These are phyloP conservation scores for Neocallimastix lanati DNA, from an alignment of 192 early-diverging fungal genomes.

Conservation along the genomic window DNA sequence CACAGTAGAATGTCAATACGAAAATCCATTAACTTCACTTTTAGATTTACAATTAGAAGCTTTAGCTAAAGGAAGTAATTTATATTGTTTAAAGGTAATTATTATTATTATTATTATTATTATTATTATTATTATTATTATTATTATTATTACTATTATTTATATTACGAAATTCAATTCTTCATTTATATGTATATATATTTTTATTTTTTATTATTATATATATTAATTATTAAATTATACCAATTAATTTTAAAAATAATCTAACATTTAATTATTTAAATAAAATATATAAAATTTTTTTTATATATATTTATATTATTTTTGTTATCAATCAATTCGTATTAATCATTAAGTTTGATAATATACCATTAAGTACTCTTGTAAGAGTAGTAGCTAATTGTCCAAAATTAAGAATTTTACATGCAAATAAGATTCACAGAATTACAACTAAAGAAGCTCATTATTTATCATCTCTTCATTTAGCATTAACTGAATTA, in stretches of 20 bases:
- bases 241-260: too few species aligned
- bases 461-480: neutral
- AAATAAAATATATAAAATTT: too few species aligned
- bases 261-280: too few species aligned
- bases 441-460: neutral
- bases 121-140: too few species aligned
- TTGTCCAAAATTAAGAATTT: neutral
- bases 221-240: too few species aligned
- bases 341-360: neutral
- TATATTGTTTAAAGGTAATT: neutral
- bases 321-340: too few species aligned
- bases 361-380: neutral
- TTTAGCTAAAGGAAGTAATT: neutral
- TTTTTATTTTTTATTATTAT: too few species aligned
- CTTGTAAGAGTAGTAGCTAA: neutral
- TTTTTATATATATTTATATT: too few species aligned
- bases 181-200: too few species aligned
- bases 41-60: neutral
- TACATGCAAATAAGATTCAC: neutral
- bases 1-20: neutral
- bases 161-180: too few species aligned
- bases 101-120: too few species aligned
- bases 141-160: too few species aligned
- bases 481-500: neutral
- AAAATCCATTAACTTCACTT: neutral